Evolutionary conservation across 306 rosid species (phyloP), one percentile per base, ranked within the genome.

Genomic region (Alnus glutinosa): DNA sequence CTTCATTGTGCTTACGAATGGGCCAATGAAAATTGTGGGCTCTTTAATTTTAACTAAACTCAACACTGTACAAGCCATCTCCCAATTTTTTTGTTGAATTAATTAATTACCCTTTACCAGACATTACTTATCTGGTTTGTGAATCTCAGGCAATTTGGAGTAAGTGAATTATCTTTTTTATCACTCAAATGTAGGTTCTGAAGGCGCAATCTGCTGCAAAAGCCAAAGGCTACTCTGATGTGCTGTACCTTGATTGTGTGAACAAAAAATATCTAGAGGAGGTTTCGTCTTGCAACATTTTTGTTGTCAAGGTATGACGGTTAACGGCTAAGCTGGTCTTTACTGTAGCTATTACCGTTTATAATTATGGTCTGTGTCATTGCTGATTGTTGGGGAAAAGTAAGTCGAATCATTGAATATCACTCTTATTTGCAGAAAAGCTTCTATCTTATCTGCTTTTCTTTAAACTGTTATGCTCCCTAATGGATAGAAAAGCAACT

Each of bases 251-350:
- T 50, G 99, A 96, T 70, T 96, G 97, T 77, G 90, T 91, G 70
- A 87, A 93, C 86, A 96, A 96, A 81, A 93, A 63, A 86, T 96
- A 91, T 85, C 86, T 96, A 73, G 99, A 96, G 89, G 99, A 95
- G 93, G 99, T 95, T 80, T 95, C 98, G 62, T 91, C 92, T n/a
- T 93, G 94, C 87, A 95, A 95, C 81, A 91, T 96, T 82, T 96
- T 96, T 86, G 93, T 96, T 80, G 98, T 96, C 55, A 96, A 96
- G 99, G 99, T 93, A 90, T 63, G 75, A 28, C 75, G 68, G 46
- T 66, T 55, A 9, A 68, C 12, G 23, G 63, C 77, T 55, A 23
- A 44, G 75, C 80, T 32, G 58, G 77, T 62, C 70, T 75, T 76
- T 73, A 57, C 12, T 50, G 61, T 71, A 12, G 52, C 52, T 9